Conservation (phyloP, 495 filamentous ascomycete species). For the Talaromyces wortmannii region DNA sequence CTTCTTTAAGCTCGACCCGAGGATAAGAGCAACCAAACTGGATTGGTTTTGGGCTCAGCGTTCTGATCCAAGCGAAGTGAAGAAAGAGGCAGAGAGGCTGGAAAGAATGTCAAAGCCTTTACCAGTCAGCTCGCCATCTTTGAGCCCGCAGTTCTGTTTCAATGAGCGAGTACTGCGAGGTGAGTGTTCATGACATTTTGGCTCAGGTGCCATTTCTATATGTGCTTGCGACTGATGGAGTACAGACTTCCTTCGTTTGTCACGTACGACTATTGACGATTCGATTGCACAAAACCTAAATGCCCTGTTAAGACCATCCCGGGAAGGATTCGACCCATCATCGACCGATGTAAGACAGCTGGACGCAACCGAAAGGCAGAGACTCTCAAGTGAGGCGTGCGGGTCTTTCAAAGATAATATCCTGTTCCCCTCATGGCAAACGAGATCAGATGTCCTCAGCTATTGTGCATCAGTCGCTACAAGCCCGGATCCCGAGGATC, state of each 20-base stretch:
- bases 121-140: constrained; percentile 44
- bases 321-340: constrained; percentile 67
- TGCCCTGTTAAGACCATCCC: constrained; percentile 72
- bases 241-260: constrained; percentile 87
- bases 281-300: constrained; percentile 91
- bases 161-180: constrained; percentile 79
- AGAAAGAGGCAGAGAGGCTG: constrained; percentile 5
- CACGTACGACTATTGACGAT: constrained; percentile 81
- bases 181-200: constrained; percentile 23
- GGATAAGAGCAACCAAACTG: constrained; percentile 21
- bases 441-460: constrained; percentile 73
- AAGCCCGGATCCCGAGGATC: constrained; percentile 81
- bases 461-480: constrained; percentile 90
- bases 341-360: constrained; percentile 59
- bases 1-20: too few relatives aligned
- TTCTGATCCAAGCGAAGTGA: constrained; percentile 13
- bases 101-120: constrained; percentile 55
- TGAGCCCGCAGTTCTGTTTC: constrained; percentile 93
- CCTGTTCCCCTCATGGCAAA: constrained; percentile 84
- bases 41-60: constrained; percentile 34
- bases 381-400: constrained; percentile 58
- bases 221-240: not conserved
- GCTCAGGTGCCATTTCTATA: not conserved
- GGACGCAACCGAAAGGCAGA: constrained; percentile 26
- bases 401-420: constrained; percentile 68